Evolutionary conservation across 139 green algal genomes (phyloP).

Genomic region (Asterochloris sp.): DNA sequence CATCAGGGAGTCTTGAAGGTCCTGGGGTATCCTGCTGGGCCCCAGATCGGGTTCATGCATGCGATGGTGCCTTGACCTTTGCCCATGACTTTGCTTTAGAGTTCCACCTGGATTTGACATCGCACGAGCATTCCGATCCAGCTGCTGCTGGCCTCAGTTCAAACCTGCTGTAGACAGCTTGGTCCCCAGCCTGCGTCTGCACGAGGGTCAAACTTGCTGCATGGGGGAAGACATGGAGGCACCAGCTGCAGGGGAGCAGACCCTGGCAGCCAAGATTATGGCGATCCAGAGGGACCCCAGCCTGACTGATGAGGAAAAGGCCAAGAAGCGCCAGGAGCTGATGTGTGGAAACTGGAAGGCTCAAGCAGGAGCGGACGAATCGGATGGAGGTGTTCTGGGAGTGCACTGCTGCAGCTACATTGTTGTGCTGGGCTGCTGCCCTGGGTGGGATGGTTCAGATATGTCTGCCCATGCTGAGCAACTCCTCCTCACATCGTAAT

Average conservation of each 20-base stretch:
- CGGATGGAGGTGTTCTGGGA: background rate
- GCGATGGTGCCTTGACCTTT: no score
- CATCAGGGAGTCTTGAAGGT: no score
- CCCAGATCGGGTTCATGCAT: no score
- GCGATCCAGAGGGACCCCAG: slow-evolving; percentile 68
- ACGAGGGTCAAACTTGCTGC: no score
- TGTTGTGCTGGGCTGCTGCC: background rate
- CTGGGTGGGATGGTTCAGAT: background rate
- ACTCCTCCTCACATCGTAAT: background rate
- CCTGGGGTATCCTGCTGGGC: no score
- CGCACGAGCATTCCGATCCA: no score
- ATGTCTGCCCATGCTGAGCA: background rate
- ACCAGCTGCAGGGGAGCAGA: slow-evolving; percentile 5
- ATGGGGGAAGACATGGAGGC: background rate
- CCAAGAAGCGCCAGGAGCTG: slow-evolving; percentile 67
- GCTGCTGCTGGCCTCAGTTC: no score
- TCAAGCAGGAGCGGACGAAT: background rate
- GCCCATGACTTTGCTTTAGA: no score
- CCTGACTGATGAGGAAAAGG: slow-evolving; percentile 81
- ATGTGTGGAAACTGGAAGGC: slow-evolving; percentile 58
- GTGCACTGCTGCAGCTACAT: background rate
- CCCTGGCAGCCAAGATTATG: slow-evolving; percentile 56
- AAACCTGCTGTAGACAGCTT: no score
- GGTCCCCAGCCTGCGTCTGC: no score
- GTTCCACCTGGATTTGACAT: no score